Percentiles rank a stretch among this genome's conserved stretches.
Evolutionary conservation across 306 rosid genomes (phyloP).

Genomic region (Lathyrus oleraceus): DNA sequence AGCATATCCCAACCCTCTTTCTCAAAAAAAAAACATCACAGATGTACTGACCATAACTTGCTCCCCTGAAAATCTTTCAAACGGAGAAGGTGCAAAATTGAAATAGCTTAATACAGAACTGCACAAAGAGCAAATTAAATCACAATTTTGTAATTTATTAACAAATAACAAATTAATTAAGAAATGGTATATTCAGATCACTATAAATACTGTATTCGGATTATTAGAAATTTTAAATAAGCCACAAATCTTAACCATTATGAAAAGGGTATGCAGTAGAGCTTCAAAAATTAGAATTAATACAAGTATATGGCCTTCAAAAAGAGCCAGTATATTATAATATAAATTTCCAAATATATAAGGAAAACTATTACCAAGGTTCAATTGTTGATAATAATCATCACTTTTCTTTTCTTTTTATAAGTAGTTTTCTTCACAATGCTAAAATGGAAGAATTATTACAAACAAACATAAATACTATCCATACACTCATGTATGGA

Average conservation of each 20-base stretch:
- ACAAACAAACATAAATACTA: not conserved
- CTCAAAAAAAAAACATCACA: not conserved
- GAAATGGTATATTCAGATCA: not conserved
- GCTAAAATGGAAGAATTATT: not conserved
- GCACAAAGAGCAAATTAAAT: slow-evolving; percentile 36
- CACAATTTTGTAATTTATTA: slow-evolving; percentile 18
- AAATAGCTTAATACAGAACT: slow-evolving; percentile 75
- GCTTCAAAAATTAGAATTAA: not conserved
- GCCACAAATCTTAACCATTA: not conserved
- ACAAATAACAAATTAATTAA: not conserved
- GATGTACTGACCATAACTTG: slow-evolving; percentile 50
- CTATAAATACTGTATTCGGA: not conserved
- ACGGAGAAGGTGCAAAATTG: slow-evolving; percentile 79
- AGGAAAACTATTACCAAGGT: not conserved
- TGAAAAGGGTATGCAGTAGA: not conserved
- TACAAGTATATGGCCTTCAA: not conserved
- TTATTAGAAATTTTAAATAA: not conserved
- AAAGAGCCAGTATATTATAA: not conserved
- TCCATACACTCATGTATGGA: not conserved
- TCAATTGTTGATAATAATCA: not conserved
- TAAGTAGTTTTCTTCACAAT: not conserved
- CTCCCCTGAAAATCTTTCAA: slow-evolving; percentile 55
- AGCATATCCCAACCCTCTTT: slow-evolving; percentile 1
- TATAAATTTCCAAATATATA: slow-evolving; percentile 6
- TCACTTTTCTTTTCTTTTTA: slow-evolving; percentile 2